Evolutionary conservation across 176 grass and related monocot species (phyloP), one percentile per base, ranked within the genome.

Genomic region (Thalia dealbata): DNA sequence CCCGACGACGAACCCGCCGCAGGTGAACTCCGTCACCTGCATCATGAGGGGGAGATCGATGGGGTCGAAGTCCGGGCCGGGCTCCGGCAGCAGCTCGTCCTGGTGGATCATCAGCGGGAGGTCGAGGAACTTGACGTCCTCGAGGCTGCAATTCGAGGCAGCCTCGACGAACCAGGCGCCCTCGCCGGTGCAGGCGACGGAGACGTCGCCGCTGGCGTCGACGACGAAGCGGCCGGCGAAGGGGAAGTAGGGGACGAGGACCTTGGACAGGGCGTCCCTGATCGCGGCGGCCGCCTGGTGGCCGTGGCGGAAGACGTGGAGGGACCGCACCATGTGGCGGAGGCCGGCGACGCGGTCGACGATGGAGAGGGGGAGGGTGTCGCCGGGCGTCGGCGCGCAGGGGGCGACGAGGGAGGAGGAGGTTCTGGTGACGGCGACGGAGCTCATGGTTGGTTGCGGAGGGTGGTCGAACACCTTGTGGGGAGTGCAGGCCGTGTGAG

Each of bases 21-120:
- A 91, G 5, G 58, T 59, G 83, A 99, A 99, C 75, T 99, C 90
- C 28, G 93, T 97, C 50, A 96, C 89, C 92, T 48, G 80, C 66
- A 82, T 76, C 73, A 82, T 82, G 14, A 77, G 21, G 0, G 80
- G 80, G 13, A 82, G n/a, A 38, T 76, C 59, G 14, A 82, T 55
- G n/a, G 73, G 80, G 13, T 81, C 64, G 9, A 81, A 63, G 25
- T 67, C 79, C 5, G 52, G 79, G n/a, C 56, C 11, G 2, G 64
- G 52, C 24, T 62, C 44, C 0, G 80, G 80, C 14, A 82, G 64
- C 19, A 82, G 73, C 25, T 82, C 80, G n/a, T 70, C 80, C 43
- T 82, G 23, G 15, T 64, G 48, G 43, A 82, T 72, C 67, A 65
- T 28, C 41, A 76, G 73, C 14, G 80, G 73, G 74, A 38, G 29